These are phyloP conservation scores for Brettanomyces nanus DNA, from an alignment of 805 yeast species.

Conservation along the genomic window DNA sequence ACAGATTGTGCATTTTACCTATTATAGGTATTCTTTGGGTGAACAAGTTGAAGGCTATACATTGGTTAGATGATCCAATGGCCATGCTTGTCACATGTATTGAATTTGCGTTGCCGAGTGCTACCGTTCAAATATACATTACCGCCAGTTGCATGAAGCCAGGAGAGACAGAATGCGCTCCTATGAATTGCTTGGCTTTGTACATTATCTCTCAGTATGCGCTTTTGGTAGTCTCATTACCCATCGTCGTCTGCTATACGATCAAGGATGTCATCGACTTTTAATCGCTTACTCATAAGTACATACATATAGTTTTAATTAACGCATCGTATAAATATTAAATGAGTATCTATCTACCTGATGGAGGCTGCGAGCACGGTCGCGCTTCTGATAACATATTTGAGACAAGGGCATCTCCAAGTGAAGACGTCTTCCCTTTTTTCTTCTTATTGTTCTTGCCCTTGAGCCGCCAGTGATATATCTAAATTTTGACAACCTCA, in stretches of 20 bases:
- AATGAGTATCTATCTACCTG: too few species aligned
- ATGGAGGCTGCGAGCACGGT: too few species aligned
- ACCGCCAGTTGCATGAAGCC: constrained; percentile 52
- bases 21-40: constrained; percentile 45
- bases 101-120: constrained; percentile 47
- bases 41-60: constrained; percentile 35
- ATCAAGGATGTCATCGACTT: constrained; percentile 22
- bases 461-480: too few species aligned
- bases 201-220: constrained; percentile 42
- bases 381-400: too few species aligned
- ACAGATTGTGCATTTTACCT: constrained; percentile 39
- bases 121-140: constrained; percentile 50
- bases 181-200: constrained; percentile 49
- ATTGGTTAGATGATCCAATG: constrained; percentile 39
- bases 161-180: constrained; percentile 21
- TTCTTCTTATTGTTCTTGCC: too few species aligned
- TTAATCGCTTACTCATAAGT: too few species aligned
- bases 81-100: constrained; percentile 36
- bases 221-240: constrained; percentile 37
- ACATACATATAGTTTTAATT: too few species aligned
- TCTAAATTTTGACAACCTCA: too few species aligned
- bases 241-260: constrained; percentile 41
- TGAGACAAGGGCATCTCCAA: too few species aligned
- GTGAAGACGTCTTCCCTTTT: too few species aligned
- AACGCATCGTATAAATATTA: too few species aligned